Base-by-base conservation (phyloP, 2,329 filamentous ascomycete genomes). In the Furcasterigmium sp. region DNA sequence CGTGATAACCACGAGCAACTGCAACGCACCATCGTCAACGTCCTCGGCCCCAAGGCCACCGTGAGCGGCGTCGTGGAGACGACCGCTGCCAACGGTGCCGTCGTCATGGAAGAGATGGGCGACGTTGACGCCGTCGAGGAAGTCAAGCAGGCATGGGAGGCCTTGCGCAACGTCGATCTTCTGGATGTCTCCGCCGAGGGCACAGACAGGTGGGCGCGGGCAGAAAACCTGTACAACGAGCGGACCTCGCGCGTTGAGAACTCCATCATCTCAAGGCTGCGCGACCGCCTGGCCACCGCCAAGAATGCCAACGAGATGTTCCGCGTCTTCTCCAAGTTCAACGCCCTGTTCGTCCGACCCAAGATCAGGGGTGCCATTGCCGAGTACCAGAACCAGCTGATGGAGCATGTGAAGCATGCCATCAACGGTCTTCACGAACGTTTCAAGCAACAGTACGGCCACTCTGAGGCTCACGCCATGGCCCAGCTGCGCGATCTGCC, bases 281-380 rank as follows among this genome's bases (percentile, higher is more conserved):
- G 93, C 56, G 93, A 98, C 65, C 86, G 93, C 46, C 76, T 98
- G 44, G 93, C 91, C 13, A 95, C 90, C 7, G 91, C 93, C 11
- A 96, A 95, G 73, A 95, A 90, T 49, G 93, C 93, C 32, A 97
- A 95, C 60, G 94, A 98, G 67, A 99, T 98, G 93, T 99, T 99
- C 64, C 87, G 94, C 43, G 93, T 99, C 48, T 98, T 98, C 63
- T 97, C 93, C 42, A 97, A 97, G 62, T 99, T 99, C 78, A 99
- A 99, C 61, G 93, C 93, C 2, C 82, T 99, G 23, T 95, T 99
- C 55, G 91, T 99, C 44, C 83, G 93, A 46, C 93, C 93, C n/a
- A 98, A 98, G 75, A 97, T 99, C 67, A 85, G 93, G 52, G 91
- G 94, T 53, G 94, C 93, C 43, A 98, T 98, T 57, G 87, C 90